A percentile compares a stretch with the other conserved stretches of the same genome.
Conservation (phyloP, 1,139 yeast genomes). For the Pichia sp. region DNA sequence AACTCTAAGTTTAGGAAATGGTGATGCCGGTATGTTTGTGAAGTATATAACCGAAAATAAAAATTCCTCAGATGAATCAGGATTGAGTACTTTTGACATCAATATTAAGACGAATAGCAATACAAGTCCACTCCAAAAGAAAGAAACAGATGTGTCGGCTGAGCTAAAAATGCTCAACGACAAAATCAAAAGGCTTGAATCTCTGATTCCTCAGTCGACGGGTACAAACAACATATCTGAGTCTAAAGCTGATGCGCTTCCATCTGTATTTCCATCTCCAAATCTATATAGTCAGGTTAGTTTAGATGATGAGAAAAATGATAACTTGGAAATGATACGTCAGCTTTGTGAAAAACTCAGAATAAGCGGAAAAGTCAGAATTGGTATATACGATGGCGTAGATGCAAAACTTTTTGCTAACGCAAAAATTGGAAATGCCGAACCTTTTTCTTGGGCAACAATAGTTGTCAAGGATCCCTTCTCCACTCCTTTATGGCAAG, state of each 20-base stretch:
- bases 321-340: not conserved
- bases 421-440: constrained; percentile 40
- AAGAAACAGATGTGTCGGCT: not conserved
- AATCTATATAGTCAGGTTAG: not conserved
- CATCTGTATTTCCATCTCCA: not conserved
- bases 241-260: not conserved
- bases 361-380: constrained; percentile 10
- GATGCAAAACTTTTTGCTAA: constrained; percentile 38
- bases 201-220: not conserved
- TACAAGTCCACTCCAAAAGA: not conserved
- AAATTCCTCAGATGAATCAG: not conserved
- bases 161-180: not conserved
- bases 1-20: not conserved
- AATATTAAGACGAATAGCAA: not conserved
- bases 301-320: not conserved
- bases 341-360: not conserved
- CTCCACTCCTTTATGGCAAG: constrained; percentile 33
- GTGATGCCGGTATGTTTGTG: not conserved
- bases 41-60: not conserved
- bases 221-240: not conserved
- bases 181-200: not conserved
- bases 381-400: constrained; percentile 35
- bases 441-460: constrained; percentile 48
- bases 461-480: constrained; percentile 46
- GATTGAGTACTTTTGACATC: no score